Conservation (phyloP, 2,329 filamentous ascomycete genomes). For the Aureobasidium sp. region DNA sequence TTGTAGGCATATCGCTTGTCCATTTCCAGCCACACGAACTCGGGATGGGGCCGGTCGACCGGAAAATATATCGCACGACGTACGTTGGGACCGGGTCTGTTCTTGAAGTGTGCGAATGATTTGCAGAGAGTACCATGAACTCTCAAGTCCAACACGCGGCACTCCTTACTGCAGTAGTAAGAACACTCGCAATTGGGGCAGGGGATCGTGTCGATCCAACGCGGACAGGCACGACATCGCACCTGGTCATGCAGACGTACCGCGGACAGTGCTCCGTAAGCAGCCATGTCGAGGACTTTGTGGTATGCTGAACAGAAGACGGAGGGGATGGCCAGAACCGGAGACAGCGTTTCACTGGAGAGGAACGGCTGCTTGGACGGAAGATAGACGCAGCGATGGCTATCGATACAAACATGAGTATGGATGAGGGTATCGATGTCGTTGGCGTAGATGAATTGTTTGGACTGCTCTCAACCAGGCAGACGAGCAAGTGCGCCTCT, state of each 20-base stretch:
- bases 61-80: not conserved
- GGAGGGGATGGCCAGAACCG: not conserved
- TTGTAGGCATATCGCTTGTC: not conserved
- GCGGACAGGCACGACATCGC: not conserved
- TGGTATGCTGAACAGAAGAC: not conserved
- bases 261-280: no score
- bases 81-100: not conserved
- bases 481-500: not conserved
- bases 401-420: not conserved
- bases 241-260: not conserved
- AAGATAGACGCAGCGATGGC: not conserved
- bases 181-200: not conserved
- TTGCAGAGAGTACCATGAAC: not conserved
- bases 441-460: not conserved
- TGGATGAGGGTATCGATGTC: not conserved
- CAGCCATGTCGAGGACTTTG: not conserved
- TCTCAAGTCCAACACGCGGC: not conserved
- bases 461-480: not conserved
- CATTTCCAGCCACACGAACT: not conserved
- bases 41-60: not conserved
- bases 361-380: no score
- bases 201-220: not conserved
- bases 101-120: not conserved
- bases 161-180: not conserved
- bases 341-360: not conserved